Evolutionary conservation across 495 filamentous ascomycete genomes (phyloP), one percentile per base, ranked within the genome.

Genomic region (Massariosphaeria phaeospora): DNA sequence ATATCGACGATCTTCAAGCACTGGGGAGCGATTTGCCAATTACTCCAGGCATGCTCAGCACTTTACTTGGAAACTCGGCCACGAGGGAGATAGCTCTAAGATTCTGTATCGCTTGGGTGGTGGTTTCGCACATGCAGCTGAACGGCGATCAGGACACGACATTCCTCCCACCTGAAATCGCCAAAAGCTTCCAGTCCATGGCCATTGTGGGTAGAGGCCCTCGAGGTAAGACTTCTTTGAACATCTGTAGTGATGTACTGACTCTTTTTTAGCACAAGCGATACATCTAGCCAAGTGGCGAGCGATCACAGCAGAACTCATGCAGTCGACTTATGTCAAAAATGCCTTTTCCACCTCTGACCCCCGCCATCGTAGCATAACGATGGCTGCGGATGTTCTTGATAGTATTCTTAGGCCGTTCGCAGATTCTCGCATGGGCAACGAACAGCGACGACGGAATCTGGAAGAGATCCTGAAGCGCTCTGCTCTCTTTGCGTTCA

Each of bases 401-500:
- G 66, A 70, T 1, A 31, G 48, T 4, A 50, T 72, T 26, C 63
- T 70, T 10, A 53, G 35, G 15, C 61, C 65, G 21, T 69, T 65
- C 40, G 45, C 59, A 2, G 55, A 55, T 23, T 49, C 49, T 30
- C 62, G 50, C 8, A 48, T 56, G 12, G 56, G 62, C 29, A 52
- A 57, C 15, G 48, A 43, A 6, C 47, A 62, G 38, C 59, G 69
- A 20, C 45, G 20, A 4, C 55, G 55, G 11, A 71, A 73, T 31
- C 40, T 73, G 26, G 60, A 65, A 27, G 69, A 66, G 47, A 64
- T 73, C 15, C 53, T 70, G 24, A 66, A 64, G 39, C 59, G 69
- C 2, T 66, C 62, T 0, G 69, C 67, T 15, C 48, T 52, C 18
- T 71, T 69, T 59, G 69, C 61, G 23, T 73, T 66, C 55, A 52